Evolutionary conservation across 1,139 yeast genomes (phyloP).

Genomic region (Pichiaceae sp.): DNA sequence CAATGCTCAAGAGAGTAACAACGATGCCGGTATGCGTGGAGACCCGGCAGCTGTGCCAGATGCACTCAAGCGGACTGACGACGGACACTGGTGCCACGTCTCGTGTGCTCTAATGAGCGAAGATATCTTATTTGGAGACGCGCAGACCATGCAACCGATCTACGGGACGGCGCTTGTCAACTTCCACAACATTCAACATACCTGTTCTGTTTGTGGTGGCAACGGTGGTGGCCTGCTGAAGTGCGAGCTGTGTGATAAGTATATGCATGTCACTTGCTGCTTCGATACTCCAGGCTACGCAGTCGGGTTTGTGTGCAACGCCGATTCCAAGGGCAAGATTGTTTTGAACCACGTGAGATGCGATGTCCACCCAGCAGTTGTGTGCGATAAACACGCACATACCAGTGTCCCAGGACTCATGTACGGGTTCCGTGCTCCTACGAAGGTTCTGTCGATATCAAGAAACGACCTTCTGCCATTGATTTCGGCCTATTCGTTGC

Average conservation of each 20-base stretch:
- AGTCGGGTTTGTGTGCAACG: constrained; percentile 32
- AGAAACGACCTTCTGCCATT: constrained; percentile 28
- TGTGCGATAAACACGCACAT: neutral
- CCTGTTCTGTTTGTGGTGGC: constrained; percentile 34
- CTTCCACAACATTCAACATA: constrained; percentile 15
- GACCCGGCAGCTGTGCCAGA: constrained; percentile 42
- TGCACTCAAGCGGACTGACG: constrained; percentile 61
- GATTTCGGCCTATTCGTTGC: constrained; percentile 36
- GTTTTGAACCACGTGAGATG: constrained; percentile 14
- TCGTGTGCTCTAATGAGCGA: constrained; percentile 58
- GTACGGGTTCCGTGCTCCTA: too few relatives aligned
- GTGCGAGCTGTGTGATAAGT: constrained; percentile 34
- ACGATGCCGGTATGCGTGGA: constrained; percentile 37
- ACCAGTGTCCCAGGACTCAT: too few relatives aligned
- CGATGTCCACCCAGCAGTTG: constrained; percentile 6
- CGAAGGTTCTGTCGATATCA: too few relatives aligned
- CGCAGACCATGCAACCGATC: constrained; percentile 36
- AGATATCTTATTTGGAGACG: constrained; percentile 33
- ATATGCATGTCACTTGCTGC: constrained; percentile 64
- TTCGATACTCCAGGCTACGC: constrained; percentile 36
- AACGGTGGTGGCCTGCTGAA: constrained; percentile 32
- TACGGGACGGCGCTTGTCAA: constrained; percentile 20
- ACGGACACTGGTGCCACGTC: constrained; percentile 77
- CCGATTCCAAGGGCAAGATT: constrained; percentile 15
- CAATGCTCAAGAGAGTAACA: constrained; percentile 41